These are phyloP conservation scores for Phoenix roebelenii DNA, from an alignment of 176 grass and related monocot species.

Conservation along the genomic window DNA sequence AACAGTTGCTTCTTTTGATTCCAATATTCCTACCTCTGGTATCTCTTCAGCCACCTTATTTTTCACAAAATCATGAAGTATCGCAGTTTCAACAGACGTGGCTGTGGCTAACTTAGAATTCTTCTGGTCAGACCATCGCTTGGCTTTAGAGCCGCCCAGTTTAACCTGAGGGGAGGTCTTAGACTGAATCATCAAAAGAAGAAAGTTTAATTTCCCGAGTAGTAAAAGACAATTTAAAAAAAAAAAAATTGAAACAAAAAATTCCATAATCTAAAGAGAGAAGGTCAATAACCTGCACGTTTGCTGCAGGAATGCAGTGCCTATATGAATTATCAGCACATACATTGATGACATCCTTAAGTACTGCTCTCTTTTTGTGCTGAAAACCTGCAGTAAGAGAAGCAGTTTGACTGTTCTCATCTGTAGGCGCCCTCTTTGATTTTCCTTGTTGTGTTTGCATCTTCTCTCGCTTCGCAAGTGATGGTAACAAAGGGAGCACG, in stretches of 20 bases:
- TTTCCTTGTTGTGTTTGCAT: constrained; percentile 15
- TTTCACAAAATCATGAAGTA: constrained; percentile 9
- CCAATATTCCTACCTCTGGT: constrained; percentile 4
- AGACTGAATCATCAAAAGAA: constrained; percentile 16
- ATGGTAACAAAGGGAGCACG: constrained; percentile 18
- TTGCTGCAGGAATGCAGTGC: constrained; percentile 9
- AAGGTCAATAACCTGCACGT: constrained; percentile 32
- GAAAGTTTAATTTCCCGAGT: background rate
- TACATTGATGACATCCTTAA: constrained; percentile 51
- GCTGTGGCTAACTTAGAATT: constrained; percentile 18
- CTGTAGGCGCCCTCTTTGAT: constrained; percentile 33
- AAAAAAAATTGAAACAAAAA: background rate
- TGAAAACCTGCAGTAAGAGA: constrained; percentile 16
- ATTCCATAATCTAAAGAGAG: background rate
- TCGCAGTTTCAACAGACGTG: constrained; percentile 13
- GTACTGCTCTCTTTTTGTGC: constrained; percentile 37
- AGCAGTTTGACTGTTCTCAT: constrained; percentile 32
- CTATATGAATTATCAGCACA: constrained; percentile 18
- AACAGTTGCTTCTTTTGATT: constrained; percentile 13
- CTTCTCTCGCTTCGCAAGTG: constrained; percentile 12
- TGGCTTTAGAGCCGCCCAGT: constrained; percentile 8
- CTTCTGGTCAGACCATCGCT: constrained; percentile 23
- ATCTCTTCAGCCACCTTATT: constrained; percentile 20
- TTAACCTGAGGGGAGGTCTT: constrained; percentile 18
- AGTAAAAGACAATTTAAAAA: background rate